A percentile compares a stretch with the other conserved stretches of the same genome.
These are phyloP conservation scores for Gynandropsis gynandra DNA, from an alignment of 345 rosid species.

Conservation along the genomic window DNA sequence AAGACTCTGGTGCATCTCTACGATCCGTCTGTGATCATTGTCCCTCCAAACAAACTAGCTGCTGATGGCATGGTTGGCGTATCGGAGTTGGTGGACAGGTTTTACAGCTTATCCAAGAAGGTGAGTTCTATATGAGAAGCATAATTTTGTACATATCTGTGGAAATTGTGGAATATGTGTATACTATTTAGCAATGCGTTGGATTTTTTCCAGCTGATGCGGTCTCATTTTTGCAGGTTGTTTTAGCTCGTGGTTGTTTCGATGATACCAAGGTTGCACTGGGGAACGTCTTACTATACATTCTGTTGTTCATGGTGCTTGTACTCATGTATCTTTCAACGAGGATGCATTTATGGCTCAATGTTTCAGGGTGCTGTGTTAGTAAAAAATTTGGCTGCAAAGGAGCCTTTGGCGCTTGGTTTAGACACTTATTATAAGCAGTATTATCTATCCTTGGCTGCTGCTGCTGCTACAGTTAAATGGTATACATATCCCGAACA, in stretches of 20 bases:
- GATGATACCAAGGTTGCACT: conserved; percentile 86
- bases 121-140: conserved; percentile 26
- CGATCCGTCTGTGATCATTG: conserved; percentile 71
- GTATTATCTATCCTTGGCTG: conserved; percentile 88
- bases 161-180: conserved; percentile 1
- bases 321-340: conserved; percentile 14
- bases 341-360: conserved; percentile 21
- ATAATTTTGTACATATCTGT: background rate
- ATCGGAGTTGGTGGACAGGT: conserved; percentile 67
- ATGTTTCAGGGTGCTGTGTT: conserved; percentile 72
- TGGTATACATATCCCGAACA: conserved; percentile 41
- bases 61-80: conserved; percentile 93
- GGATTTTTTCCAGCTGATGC: conserved; percentile 8
- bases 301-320: conserved; percentile 12
- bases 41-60: conserved; percentile 74
- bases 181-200: background rate
- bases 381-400: conserved; percentile 70
- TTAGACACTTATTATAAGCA: conserved; percentile 92
- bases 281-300: conserved; percentile 7
- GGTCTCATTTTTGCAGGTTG: conserved; percentile 43
- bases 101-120: conserved; percentile 67
- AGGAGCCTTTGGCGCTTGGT: conserved; percentile 88
- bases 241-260: conserved; percentile 82
- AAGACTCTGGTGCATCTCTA: conserved; percentile 77
- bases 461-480: conserved; percentile 81